Percentiles rank a stretch among this genome's conserved stretches.
phyloP scores from a whole-genome alignment of 1,139 yeast genomes.

The Suhomyces ambrosiae region DNA sequence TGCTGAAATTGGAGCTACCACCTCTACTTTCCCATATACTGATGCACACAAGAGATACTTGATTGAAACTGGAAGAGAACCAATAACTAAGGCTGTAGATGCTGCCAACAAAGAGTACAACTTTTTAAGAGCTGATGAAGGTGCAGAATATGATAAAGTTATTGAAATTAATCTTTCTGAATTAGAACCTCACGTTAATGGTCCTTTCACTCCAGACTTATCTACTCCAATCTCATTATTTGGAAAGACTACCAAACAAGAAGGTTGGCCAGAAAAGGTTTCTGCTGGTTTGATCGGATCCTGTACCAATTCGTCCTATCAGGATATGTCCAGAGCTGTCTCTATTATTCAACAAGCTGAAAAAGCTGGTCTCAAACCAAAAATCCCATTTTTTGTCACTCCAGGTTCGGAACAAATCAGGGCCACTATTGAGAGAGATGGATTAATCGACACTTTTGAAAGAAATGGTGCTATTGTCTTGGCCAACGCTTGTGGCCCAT shows the following conservation, averaged over 20 bases:
- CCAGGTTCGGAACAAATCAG: conserved; percentile 99
- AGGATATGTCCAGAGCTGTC: conserved; percentile 95
- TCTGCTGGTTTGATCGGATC: conserved; percentile 95
- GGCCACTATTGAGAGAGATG: conserved; percentile 96
- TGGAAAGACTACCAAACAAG: conserved; percentile 60
- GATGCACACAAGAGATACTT: conserved; percentile 83
- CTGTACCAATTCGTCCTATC: conserved; percentile 96
- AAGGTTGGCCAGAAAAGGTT: conserved; percentile 80
- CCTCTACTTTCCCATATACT: conserved; percentile 94
- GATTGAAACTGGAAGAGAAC: conserved; percentile 75
- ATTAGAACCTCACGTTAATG: conserved; percentile 88
- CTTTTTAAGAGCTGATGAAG: conserved; percentile 76
- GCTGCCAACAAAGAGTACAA: conserved; percentile 60
- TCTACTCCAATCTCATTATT: conserved; percentile 81
- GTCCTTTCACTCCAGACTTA: conserved; percentile 94
- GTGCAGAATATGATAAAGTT: conserved; percentile 81
- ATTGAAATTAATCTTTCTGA: conserved; percentile 74
- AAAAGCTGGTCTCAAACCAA: conserved; percentile 83
- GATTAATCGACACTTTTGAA: conserved; percentile 75
- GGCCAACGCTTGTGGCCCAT: conserved; percentile 98
- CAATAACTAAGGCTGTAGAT: conserved; percentile 78
- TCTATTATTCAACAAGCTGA: conserved; percentile 86
- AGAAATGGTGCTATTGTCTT: conserved; percentile 86
- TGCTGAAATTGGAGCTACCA: conserved; percentile 98
- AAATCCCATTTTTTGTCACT: conserved; percentile 88